Evolutionary conservation across 352 stramenopile species (phyloP).

Genomic region (Pythium guiyangense): DNA sequence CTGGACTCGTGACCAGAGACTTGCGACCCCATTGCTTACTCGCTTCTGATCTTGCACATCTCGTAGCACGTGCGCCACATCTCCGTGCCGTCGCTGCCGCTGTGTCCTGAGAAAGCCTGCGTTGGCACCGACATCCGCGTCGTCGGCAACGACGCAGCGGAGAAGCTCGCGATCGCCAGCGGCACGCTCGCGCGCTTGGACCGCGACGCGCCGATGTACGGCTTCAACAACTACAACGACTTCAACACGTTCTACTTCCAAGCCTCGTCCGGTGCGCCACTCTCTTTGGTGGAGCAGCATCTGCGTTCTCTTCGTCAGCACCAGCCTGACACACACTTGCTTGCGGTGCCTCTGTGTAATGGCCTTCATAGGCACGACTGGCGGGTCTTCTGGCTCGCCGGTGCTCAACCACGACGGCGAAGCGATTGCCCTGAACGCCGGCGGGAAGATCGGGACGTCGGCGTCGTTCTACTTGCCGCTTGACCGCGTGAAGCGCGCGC

Average conservation of each 20-base stretch:
- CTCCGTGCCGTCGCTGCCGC: constrained; percentile 63
- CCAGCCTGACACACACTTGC: neutral
- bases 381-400: constrained; percentile 86
- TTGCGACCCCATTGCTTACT: neutral
- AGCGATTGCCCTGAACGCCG: constrained; percentile 90
- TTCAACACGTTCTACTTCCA: constrained; percentile 95
- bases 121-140: constrained; percentile 92
- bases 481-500: constrained; percentile 82
- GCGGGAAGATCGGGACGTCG: constrained; percentile 81
- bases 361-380: constrained; percentile 41
- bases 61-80: constrained; percentile 83
- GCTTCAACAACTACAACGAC: constrained; percentile 90
- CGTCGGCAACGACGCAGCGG: constrained; percentile 90
- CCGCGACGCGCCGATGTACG: constrained; percentile 87
- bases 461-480: constrained; percentile 91
- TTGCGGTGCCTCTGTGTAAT: constrained; percentile 7
- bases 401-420: constrained; percentile 87
- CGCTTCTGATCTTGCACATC: neutral
- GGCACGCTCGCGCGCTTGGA: constrained; percentile 90
- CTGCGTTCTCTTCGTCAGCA: too few species aligned
- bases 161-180: constrained; percentile 90
- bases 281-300: neutral
- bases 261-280: constrained; percentile 59
- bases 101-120: constrained; percentile 78
- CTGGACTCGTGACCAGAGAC: neutral